These are phyloP conservation scores for Hanseniaspora osmophila DNA, from an alignment of 805 yeast genomes.

Conservation along the genomic window DNA sequence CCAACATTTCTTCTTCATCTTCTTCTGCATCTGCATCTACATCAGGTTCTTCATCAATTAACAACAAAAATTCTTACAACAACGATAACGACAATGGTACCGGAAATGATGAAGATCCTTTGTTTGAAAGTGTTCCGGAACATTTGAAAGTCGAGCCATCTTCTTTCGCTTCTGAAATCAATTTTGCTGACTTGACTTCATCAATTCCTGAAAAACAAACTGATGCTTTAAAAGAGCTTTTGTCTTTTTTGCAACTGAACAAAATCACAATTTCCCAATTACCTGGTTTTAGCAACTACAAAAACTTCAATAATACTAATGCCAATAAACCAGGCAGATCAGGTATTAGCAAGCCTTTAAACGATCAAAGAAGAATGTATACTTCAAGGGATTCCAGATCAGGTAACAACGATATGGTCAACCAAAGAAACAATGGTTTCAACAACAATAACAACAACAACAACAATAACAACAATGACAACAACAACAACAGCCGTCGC, in stretches of 20 bases:
- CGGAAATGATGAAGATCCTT: constrained; percentile 31
- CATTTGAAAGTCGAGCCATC: constrained; percentile 6
- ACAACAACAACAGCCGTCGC: constrained; percentile 5
- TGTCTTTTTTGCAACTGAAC: constrained; percentile 9
- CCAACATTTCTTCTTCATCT: constrained; percentile 14
- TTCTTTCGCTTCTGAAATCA: neutral
- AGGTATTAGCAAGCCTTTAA: neutral
- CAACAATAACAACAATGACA: constrained; percentile 1
- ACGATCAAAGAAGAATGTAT: constrained; percentile 1
- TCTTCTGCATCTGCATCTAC: constrained; percentile 13
- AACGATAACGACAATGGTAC: constrained; percentile 12
- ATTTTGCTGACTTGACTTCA: constrained; percentile 1
- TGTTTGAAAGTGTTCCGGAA: constrained; percentile 9
- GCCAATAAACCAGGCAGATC: neutral
- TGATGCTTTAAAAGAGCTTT: constrained; percentile 1
- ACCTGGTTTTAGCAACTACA: neutral
- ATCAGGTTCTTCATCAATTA: constrained; percentile 15
- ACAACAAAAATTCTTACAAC: constrained; percentile 5
- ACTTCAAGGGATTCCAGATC: constrained; percentile 4
- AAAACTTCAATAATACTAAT: neutral
- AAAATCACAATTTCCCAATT: constrained; percentile 18
- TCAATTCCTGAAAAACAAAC: constrained; percentile 4
- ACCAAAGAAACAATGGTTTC: constrained; percentile 5
- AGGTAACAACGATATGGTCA: neutral
- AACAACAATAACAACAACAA: neutral